Conservation (phyloP, 352 stramenopile species). For the Thalassiosira mediterranea region DNA sequence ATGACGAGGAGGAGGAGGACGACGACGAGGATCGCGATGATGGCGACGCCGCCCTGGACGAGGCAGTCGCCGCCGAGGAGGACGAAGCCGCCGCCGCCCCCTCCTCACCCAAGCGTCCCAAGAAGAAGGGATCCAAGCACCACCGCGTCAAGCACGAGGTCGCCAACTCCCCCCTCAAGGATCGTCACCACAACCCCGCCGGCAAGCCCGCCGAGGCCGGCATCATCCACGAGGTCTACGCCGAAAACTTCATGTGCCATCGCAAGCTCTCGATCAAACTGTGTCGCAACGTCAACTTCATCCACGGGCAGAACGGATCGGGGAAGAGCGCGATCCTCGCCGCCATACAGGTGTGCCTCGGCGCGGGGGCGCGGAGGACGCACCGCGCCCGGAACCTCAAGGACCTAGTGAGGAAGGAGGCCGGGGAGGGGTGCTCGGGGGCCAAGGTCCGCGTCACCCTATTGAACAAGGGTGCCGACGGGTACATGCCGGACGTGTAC, state of each 20-base stretch:
- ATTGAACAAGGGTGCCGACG: constrained; percentile 90
- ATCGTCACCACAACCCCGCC: constrained; percentile 46
- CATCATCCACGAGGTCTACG: constrained; percentile 94
- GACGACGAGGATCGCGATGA: constrained; percentile 11
- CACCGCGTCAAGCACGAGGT: not conserved
- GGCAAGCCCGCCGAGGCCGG: constrained; percentile 87
- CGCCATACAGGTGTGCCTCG: constrained; percentile 97
- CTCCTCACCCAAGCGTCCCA: constrained; percentile 9
- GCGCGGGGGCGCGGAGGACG: constrained; percentile 90
- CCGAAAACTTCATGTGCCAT: constrained; percentile 99
- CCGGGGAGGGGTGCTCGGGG: constrained; percentile 68
- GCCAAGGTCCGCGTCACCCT: constrained; percentile 92
- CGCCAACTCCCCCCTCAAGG: constrained; percentile 25
- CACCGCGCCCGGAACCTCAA: constrained; percentile 94
- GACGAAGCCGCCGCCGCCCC: not conserved
- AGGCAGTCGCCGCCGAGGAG: constrained; percentile 13
- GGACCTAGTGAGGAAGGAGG: constrained; percentile 93
- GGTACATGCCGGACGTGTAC: constrained; percentile 90
- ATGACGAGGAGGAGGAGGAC: not conserved
- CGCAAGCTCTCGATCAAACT: constrained; percentile 90
- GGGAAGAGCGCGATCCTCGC: constrained; percentile 97
- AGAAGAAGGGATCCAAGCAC: too few species aligned
- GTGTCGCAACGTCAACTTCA: constrained; percentile 89
- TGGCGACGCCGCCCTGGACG: not conserved
- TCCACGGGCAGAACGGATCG: constrained; percentile 92